Evolutionary conservation across 371 early-diverging fungal species (phyloP).

Genomic region (Circinella minor): DNA sequence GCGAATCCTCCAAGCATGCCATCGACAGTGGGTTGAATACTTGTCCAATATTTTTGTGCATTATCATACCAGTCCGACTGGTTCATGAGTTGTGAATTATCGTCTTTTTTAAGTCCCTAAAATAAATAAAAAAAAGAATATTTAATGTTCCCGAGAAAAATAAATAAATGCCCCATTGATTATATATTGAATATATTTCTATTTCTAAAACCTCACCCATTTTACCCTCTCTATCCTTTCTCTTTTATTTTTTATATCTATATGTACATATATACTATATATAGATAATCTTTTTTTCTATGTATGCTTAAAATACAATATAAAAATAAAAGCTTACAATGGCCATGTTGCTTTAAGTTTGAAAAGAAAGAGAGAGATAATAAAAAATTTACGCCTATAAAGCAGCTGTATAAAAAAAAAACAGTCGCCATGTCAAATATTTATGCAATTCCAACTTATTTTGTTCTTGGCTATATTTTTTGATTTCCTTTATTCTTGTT

Average conservation of each 20-base stretch:
- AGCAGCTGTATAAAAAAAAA: too few relatives aligned
- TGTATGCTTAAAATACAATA: too few relatives aligned
- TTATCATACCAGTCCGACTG: slow-evolving; percentile 79
- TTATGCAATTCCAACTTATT: background rate
- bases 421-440: background rate
- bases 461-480: background rate
- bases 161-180: background rate
- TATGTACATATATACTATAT: too few relatives aligned
- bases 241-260: too few relatives aligned
- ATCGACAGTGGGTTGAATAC: slow-evolving; percentile 73
- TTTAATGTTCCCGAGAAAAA: background rate
- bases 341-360: background rate
- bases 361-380: too few relatives aligned
- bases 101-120: slow-evolving; percentile 28
- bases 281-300: too few relatives aligned
- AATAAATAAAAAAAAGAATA: background rate
- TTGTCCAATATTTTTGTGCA: slow-evolving; percentile 89
- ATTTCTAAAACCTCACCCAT: too few relatives aligned
- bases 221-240: too few relatives aligned
- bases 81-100: slow-evolving; percentile 32
- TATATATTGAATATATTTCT: too few relatives aligned
- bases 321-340: slow-evolving; percentile 1
- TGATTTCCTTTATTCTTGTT: background rate
- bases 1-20: slow-evolving; percentile 93
- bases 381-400: too few relatives aligned